phyloP scores from a whole-genome alignment of 78 protist species.

The Bodo saltans region DNA sequence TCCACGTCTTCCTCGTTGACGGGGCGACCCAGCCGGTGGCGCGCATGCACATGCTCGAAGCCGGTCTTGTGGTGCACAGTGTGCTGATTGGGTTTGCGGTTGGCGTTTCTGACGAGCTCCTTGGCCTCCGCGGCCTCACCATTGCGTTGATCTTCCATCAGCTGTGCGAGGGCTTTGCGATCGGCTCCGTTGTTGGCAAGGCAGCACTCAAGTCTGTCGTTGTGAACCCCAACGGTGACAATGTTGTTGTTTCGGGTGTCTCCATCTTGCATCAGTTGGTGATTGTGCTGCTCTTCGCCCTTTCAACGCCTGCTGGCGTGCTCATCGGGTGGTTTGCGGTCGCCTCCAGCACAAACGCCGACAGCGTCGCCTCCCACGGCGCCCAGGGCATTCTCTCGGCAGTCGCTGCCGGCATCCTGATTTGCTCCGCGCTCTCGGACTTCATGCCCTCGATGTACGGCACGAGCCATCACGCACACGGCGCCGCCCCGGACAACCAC shows the following conservation, averaged over 20 bases:
- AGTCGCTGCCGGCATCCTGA: slow-evolving; percentile 47
- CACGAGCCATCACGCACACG: neutral
- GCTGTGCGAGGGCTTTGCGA: slow-evolving; percentile 53
- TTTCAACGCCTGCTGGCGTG: slow-evolving; percentile 57
- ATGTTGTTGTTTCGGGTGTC: no score
- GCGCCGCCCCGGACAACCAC: neutral
- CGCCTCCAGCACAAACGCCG: neutral
- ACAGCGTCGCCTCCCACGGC: slow-evolving; percentile 6
- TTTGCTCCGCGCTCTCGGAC: slow-evolving; percentile 33
- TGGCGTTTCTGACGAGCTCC: slow-evolving; percentile 26
- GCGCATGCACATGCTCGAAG: slow-evolving; percentile 12
- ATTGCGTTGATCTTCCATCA: slow-evolving; percentile 52
- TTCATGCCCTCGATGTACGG: no score
- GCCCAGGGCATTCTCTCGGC: slow-evolving; percentile 45
- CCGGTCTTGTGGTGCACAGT: slow-evolving; percentile 48
- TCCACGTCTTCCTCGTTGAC: no score
- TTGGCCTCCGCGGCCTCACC: slow-evolving; percentile 20
- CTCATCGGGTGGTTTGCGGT: slow-evolving; percentile 46
- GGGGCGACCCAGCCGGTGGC: neutral
- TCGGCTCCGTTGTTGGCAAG: slow-evolving; percentile 9
- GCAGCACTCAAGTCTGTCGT: no score
- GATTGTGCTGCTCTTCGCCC: slow-evolving; percentile 29
- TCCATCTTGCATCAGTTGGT: neutral
- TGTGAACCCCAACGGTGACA: no score
- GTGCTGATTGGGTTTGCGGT: slow-evolving; percentile 51